Evolutionary conservation across 768 basidiomycete species (phyloP).

Genomic region (Boletus reticulatus): DNA sequence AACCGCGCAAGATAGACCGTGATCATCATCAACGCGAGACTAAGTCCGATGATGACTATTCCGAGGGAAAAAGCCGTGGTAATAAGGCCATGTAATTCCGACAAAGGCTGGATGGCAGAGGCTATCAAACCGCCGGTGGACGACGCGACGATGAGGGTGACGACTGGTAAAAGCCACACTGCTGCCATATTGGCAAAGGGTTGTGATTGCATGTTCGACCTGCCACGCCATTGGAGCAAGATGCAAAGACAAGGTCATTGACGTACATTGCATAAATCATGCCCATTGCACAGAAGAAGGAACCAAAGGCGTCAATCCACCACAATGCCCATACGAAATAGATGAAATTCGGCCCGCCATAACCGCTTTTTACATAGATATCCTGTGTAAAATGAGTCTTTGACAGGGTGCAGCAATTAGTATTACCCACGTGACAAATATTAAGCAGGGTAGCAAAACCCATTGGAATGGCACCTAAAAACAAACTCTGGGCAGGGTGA

Average conservation of each 20-base stretch:
- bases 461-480: conserved; percentile 45
- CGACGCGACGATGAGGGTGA: conserved; percentile 52
- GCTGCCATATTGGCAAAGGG: conserved; percentile 39
- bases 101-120: conserved; percentile 34
- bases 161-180: conserved; percentile 51
- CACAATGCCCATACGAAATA: conserved; percentile 48
- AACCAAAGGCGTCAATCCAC: conserved; percentile 46
- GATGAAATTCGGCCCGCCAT: conserved; percentile 37
- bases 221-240: conserved; percentile 19
- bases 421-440: conserved; percentile 33
- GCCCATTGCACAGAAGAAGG: conserved; percentile 45
- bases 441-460: conserved; percentile 45
- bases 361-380: conserved; percentile 35
- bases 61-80: conserved; percentile 44
- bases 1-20: conserved; percentile 45
- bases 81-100: conserved; percentile 38
- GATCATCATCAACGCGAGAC: conserved; percentile 49
- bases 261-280: conserved; percentile 48
- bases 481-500: conserved; percentile 46
- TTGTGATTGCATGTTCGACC: conserved; percentile 46
- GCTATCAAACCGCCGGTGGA: conserved; percentile 49
- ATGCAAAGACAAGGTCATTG: background rate
- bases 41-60: conserved; percentile 45
- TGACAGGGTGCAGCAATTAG: background rate
- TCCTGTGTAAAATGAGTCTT: conserved; percentile 13